Evolutionary conservation across 352 stramenopile species (phyloP).

Genomic region (Phytophthora lateralis): DNA sequence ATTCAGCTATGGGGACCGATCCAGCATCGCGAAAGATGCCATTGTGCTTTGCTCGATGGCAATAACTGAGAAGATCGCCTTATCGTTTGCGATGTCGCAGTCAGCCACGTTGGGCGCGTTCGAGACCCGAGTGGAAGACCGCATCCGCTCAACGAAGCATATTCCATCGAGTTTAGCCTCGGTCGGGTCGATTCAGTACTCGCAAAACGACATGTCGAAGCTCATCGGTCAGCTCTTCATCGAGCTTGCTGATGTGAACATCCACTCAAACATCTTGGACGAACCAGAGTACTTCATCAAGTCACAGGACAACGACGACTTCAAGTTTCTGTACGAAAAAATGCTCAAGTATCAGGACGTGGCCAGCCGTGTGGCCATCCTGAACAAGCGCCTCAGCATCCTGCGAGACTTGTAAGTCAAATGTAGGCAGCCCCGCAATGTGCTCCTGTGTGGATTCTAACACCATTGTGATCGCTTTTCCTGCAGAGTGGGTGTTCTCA

Average conservation of each 20-base stretch:
- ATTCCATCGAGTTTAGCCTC: conserved; percentile 88
- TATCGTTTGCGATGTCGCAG: conserved; percentile 93
- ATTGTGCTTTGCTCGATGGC: conserved; percentile 75
- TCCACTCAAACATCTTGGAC: conserved; percentile 94
- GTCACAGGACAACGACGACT: conserved; percentile 89
- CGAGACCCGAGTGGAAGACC: conserved; percentile 87
- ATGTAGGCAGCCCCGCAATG: neutral
- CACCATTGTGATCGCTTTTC: conserved; percentile 13
- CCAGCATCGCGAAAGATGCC: conserved; percentile 76
- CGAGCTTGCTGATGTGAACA: conserved; percentile 89
- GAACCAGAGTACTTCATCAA: conserved; percentile 89
- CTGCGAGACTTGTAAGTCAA: conserved; percentile 86
- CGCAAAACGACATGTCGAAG: conserved; percentile 89
- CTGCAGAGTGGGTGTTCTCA: conserved; percentile 88
- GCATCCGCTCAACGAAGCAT: conserved; percentile 82
- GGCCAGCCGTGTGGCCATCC: conserved; percentile 87
- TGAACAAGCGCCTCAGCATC: conserved; percentile 95
- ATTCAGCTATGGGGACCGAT: conserved; percentile 56
- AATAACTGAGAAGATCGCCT: conserved; percentile 88
- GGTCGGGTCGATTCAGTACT: conserved; percentile 89
- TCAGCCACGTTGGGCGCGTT: conserved; percentile 93
- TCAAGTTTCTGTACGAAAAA: conserved; percentile 91
- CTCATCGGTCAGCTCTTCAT: conserved; percentile 92
- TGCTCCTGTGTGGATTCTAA: conserved; percentile 1
- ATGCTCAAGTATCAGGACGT: conserved; percentile 94